Base-by-base conservation (phyloP, 768 basidiomycete species). In the Rhodosporidiobolus odoratus region DNA sequence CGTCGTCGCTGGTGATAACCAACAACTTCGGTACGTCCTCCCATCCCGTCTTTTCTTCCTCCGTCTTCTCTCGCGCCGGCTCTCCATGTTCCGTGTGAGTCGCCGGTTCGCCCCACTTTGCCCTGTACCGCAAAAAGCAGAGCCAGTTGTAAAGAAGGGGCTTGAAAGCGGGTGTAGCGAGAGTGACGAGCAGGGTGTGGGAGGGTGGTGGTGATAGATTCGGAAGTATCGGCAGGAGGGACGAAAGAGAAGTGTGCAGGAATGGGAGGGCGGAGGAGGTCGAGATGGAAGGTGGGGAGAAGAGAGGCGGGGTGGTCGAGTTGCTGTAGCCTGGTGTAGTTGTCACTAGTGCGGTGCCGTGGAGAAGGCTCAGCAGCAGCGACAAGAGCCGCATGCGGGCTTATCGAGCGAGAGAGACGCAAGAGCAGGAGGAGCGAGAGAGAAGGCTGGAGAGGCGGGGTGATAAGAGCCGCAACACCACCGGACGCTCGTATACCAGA, bases 111-210 rank as follows among this genome's bases (percentile, higher is more conserved):
- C 65, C 71, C 66, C 68, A 69, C 25, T 62, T 53, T 2, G 71
- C 71, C 17, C 60, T 62, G 63, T 68, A 50, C 21, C 66, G 71
- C 53, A 75, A 62, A 68, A 75, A 75, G 62, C 75, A 75, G 30
- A 75, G 62, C 66, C 71, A 75, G 68, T 75, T 75, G 68, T 60
- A 60, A 13, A 75, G 58, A 40, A 75, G 69, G 34, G 68, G 71
- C 53, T 75, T 72, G 69, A 73, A 73, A 16, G 70, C 70, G n/a
- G 70, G 56, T 0, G 75, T 75, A 1, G 75, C 75, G 53, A 73
- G 63, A 21, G 75, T 75, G 57, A 73, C 66, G 68, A 70, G 45
- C 57, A 75, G 71, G 5, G 69, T 75, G 53, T 73, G 65, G 3
- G 65, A 62, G 13, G 72, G 72, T 0, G 65, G 61, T 15, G 72